A percentile compares a stretch with the other conserved stretches of the same genome.
These are phyloP conservation scores for Colletotrichum nymphaeae DNA, from an alignment of 2,329 filamentous ascomycete species.

Conservation along the genomic window DNA sequence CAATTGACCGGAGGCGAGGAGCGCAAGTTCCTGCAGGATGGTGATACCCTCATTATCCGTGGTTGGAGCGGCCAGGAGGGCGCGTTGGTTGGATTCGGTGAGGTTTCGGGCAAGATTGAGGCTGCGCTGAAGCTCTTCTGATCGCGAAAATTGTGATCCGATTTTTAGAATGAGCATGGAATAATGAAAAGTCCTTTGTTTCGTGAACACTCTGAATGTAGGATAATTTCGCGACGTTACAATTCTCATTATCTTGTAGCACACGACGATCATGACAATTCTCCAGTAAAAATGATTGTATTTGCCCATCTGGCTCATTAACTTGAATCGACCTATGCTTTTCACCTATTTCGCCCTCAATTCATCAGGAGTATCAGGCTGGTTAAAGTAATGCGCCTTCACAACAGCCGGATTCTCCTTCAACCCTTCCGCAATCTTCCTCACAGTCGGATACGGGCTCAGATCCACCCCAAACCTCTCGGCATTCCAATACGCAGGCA, in stretches of 20 bases:
- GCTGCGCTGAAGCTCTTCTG: constrained; percentile 46
- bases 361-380: constrained; percentile 57
- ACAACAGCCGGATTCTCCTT: constrained; percentile 61
- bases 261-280: too few relatives aligned
- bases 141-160: not conserved
- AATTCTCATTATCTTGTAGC: too few relatives aligned
- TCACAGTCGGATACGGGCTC: constrained; percentile 57
- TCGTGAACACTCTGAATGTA: not conserved
- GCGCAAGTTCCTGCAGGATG: constrained; percentile 79
- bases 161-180: not conserved
- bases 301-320: too few relatives aligned
- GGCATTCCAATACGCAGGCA: constrained; percentile 70
- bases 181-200: not conserved
- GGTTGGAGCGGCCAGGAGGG: constrained; percentile 75
- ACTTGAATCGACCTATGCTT: not conserved
- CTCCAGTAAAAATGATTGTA: too few relatives aligned
- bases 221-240: too few relatives aligned
- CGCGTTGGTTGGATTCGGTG: constrained; percentile 80
- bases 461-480: constrained; percentile 66
- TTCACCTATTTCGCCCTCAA: constrained; percentile 2
- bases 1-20: constrained; percentile 73
- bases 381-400: constrained; percentile 63
- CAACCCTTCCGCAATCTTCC: constrained; percentile 57
- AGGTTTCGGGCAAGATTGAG: constrained; percentile 73
- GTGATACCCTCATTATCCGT: constrained; percentile 74